Percentiles rank a stretch among this genome's conserved stretches.
phyloP scores from a whole-genome alignment of 495 filamentous ascomycete species.

The Elaphomyces granulatus region DNA sequence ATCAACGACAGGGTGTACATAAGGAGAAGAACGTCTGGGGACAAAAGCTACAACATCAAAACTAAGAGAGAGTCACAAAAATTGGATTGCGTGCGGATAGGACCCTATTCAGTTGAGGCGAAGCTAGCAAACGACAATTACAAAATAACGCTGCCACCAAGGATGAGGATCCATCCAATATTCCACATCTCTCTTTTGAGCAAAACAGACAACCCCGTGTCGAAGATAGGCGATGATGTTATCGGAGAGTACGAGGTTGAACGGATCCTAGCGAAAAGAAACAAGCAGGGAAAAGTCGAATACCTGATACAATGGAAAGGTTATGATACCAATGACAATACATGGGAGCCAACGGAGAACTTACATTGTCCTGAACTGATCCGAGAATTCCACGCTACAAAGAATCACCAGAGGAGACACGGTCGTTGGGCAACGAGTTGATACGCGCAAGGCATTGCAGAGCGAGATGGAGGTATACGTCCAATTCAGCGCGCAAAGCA shows the following conservation, averaged over 20 bases:
- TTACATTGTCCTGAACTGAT: too few relatives aligned
- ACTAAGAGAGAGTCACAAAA: background rate
- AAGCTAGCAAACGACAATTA: background rate
- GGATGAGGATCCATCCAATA: background rate
- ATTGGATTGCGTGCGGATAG: background rate
- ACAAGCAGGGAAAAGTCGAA: background rate
- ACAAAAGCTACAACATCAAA: background rate
- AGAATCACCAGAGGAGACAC: too few relatives aligned
- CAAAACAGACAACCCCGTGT: too few relatives aligned
- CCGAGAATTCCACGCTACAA: too few relatives aligned
- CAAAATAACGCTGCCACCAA: background rate
- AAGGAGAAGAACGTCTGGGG: too few relatives aligned
- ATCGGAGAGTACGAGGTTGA: background rate
- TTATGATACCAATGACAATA: background rate
- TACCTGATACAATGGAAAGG: background rate
- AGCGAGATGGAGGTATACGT: too few relatives aligned
- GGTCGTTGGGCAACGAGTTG: too few relatives aligned
- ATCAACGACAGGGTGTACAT: too few relatives aligned
- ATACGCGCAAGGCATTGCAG: too few relatives aligned
- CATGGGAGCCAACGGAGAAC: constrained; percentile 1
- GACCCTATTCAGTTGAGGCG: too few relatives aligned
- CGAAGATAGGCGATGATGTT: background rate
- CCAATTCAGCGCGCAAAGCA: too few relatives aligned
- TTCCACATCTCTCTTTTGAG: background rate
- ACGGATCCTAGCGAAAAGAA: background rate